Conservation (phyloP, 2,329 filamentous ascomycete species). For the Alternaria arborescens region DNA sequence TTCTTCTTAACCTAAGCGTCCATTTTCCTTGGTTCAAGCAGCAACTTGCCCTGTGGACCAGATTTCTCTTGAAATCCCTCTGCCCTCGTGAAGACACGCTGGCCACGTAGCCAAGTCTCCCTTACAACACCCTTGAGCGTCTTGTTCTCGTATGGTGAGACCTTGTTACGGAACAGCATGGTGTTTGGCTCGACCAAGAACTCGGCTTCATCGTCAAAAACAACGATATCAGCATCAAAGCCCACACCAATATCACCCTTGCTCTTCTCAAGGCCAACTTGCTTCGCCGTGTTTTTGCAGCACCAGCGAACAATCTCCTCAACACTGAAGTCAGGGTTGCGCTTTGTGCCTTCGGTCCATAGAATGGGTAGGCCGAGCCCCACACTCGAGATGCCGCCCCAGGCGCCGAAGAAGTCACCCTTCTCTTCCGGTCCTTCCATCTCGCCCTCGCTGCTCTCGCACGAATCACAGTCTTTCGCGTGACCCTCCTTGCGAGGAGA, state of each 20-base stretch:
- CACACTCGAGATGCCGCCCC: conserved; percentile 95
- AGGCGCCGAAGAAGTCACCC: conserved; percentile 94
- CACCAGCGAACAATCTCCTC: conserved; percentile 87
- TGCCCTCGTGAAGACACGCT: conserved; percentile 76
- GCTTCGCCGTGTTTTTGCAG: conserved; percentile 82
- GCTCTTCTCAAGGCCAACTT: conserved; percentile 81
- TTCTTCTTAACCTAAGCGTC: conserved; percentile 3
- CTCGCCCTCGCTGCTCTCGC: conserved; percentile 39
- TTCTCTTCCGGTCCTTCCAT: conserved; percentile 53
- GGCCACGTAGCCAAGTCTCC: conserved; percentile 86
- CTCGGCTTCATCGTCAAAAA: conserved; percentile 84
- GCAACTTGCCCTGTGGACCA: conserved; percentile 58
- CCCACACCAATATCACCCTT: conserved; percentile 86
- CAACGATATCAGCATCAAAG: conserved; percentile 88
- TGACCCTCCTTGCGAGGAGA: conserved; percentile 41
- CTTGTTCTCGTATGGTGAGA: conserved; percentile 88
- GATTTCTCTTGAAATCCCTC: conserved; percentile 68
- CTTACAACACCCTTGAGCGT: conserved; percentile 77
- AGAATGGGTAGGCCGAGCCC: conserved; percentile 92
- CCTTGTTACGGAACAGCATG: conserved; percentile 95
- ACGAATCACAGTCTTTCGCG: conserved; percentile 48
- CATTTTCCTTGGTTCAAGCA: conserved; percentile 59
- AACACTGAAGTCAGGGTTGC: conserved; percentile 65
- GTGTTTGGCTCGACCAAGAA: conserved; percentile 76
- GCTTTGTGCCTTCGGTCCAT: conserved; percentile 76